Percentiles rank a stretch among this genome's conserved stretches.
Conservation (phyloP, 371 early-diverging fungal species). For the Blakeslea trispora region DNA sequence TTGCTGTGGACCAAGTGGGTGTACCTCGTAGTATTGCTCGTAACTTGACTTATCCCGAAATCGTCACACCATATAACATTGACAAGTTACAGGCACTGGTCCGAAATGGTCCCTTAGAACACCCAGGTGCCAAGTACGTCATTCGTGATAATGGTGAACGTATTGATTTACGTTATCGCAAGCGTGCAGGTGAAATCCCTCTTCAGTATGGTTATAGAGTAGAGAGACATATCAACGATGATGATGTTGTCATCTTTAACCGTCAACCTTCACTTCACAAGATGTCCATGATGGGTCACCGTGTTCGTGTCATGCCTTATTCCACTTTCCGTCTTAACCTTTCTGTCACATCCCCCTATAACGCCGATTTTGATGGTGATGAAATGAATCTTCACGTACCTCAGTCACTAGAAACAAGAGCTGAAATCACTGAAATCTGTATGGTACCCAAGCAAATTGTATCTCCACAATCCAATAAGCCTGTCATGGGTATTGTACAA, state of each 20-base stretch:
- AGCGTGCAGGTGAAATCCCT: conserved; percentile 86
- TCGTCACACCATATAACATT: conserved; percentile 98
- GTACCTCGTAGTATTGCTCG: conserved; percentile 98
- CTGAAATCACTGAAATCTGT: conserved; percentile 96
- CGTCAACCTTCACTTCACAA: conserved; percentile 99
- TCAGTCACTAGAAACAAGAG: conserved; percentile 93
- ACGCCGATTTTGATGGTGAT: conserved; percentile 99
- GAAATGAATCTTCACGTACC: conserved; percentile 99
- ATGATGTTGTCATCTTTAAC: conserved; percentile 99
- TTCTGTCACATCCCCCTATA: conserved; percentile 99
- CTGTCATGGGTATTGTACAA: conserved; percentile 99
- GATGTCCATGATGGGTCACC: conserved; percentile 99
- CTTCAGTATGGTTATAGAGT: conserved; percentile 95
- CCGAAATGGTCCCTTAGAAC: conserved; percentile 95
- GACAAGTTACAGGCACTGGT: conserved; percentile 88
- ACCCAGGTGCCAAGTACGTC: conserved; percentile 99
- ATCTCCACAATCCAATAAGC: conserved; percentile 98
- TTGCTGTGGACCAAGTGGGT: conserved; percentile 98
- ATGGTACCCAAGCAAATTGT: conserved; percentile 99
- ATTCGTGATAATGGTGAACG: conserved; percentile 96
- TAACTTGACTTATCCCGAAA: conserved; percentile 98
- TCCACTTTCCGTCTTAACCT: conserved; percentile 99
- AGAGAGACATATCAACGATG: conserved; percentile 97
- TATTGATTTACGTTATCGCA: conserved; percentile 94
- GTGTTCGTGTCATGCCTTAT: conserved; percentile 97